Conservation (phyloP, 2,329 filamentous ascomycete species). For the Pseudogymnoascus sp. region DNA sequence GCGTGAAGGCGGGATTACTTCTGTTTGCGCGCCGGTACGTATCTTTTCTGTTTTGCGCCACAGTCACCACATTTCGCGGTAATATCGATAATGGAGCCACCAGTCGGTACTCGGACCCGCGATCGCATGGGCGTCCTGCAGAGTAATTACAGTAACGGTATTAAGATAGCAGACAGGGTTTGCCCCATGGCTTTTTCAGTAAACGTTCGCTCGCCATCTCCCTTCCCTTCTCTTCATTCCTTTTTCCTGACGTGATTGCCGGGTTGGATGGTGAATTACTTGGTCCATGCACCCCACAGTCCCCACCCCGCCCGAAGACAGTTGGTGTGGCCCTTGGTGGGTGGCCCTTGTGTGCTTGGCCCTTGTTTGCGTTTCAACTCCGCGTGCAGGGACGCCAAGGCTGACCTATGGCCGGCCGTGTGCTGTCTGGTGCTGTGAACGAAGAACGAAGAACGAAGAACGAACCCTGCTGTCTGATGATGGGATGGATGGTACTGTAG, state of each 20-base stretch:
- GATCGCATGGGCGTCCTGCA: background rate
- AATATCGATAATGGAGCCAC: background rate
- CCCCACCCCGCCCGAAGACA: background rate
- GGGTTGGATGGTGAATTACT: background rate
- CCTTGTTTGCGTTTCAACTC: background rate
- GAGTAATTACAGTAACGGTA: no score
- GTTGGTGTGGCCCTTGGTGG: background rate
- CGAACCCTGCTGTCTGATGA: background rate
- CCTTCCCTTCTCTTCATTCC: background rate
- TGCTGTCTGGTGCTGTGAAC: background rate
- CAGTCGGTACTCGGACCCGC: background rate
- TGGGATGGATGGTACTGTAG: background rate
- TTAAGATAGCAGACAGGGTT: background rate
- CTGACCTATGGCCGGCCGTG: background rate
- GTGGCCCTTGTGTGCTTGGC: background rate
- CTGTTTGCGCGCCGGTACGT: background rate
- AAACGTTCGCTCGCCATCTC: background rate
- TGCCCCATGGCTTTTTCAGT: no score
- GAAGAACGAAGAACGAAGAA: background rate
- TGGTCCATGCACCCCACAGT: conserved; percentile 6
- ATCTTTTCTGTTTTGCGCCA: background rate
- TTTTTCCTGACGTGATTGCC: conserved; percentile 4
- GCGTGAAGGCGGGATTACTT: background rate
- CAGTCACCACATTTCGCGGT: background rate
- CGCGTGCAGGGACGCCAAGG: conserved; percentile 5